A percentile compares a stretch with the other conserved stretches of the same genome.
These are phyloP conservation scores for Periconia macrospinosa DNA, from an alignment of 2,329 filamentous ascomycete species.

Conservation along the genomic window DNA sequence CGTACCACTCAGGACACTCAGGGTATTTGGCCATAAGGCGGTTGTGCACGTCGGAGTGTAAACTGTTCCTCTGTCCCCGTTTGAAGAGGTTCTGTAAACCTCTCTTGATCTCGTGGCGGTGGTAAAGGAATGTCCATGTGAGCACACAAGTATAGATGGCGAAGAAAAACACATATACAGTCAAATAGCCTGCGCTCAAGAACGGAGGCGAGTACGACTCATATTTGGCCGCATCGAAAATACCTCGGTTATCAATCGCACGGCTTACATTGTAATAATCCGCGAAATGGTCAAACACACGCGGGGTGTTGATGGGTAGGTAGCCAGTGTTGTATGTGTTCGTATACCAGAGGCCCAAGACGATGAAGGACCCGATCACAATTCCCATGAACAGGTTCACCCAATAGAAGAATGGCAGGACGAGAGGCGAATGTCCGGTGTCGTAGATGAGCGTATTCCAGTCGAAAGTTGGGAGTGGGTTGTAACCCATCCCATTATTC, in stretches of 20 bases:
- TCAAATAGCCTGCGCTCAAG: slow-evolving; percentile 70
- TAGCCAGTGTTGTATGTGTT: slow-evolving; percentile 4
- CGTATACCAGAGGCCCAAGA: slow-evolving; percentile 4
- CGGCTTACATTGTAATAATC: slow-evolving; percentile 3
- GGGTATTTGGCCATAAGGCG: slow-evolving; percentile 61
- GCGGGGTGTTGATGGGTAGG: slow-evolving; percentile 6
- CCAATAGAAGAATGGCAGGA: too few relatives aligned
- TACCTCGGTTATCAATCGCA: neutral
- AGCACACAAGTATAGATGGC: slow-evolving; percentile 70
- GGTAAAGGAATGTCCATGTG: slow-evolving; percentile 62
- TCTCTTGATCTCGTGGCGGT: slow-evolving; percentile 67
- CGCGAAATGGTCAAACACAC: slow-evolving; percentile 5
- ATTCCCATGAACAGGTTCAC: too few relatives aligned
- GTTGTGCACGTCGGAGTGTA: slow-evolving; percentile 47
- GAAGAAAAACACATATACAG: slow-evolving; percentile 72
- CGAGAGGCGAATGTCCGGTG: neutral
- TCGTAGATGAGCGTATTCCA: neutral
- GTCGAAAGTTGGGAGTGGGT: slow-evolving; percentile 1
- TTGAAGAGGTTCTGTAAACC: slow-evolving; percentile 62
- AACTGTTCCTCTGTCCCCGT: slow-evolving; percentile 39
- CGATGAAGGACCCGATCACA: neutral
- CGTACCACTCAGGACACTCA: slow-evolving; percentile 60
- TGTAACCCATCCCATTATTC: slow-evolving; percentile 1
- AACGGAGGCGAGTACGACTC: slow-evolving; percentile 62
- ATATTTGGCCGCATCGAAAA: slow-evolving; percentile 48